Conservation (phyloP, 2,329 filamentous ascomycete species). For the Bipolaris victoriae region DNA sequence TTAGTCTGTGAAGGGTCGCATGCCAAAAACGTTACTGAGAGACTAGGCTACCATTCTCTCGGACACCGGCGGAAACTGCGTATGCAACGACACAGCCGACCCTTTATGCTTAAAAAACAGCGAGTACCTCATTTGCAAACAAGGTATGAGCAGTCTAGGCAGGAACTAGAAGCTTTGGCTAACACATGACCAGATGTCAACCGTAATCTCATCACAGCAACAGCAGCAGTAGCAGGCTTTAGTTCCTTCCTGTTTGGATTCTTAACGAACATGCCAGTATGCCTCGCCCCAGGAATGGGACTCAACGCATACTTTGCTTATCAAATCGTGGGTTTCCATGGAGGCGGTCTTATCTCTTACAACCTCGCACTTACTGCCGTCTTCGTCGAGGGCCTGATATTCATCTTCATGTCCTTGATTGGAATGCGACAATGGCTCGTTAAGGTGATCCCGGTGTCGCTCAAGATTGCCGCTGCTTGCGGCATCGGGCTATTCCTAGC, state of each 20-base stretch:
- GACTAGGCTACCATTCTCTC: slow-evolving; percentile 46
- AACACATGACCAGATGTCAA: slow-evolving; percentile 58
- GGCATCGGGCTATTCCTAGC: slow-evolving; percentile 85
- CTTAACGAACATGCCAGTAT: slow-evolving; percentile 71
- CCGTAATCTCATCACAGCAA: slow-evolving; percentile 82
- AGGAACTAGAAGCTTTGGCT: neutral
- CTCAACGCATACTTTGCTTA: slow-evolving; percentile 89
- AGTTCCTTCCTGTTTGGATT: slow-evolving; percentile 81
- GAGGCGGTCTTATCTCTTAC: slow-evolving; percentile 74
- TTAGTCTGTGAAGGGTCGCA: slow-evolving; percentile 6
- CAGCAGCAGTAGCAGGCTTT: slow-evolving; percentile 79
- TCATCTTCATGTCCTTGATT: slow-evolving; percentile 77
- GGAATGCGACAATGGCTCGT: slow-evolving; percentile 89
- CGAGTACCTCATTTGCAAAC: slow-evolving; percentile 66
- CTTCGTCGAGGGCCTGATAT: slow-evolving; percentile 86
- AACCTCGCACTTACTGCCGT: slow-evolving; percentile 80
- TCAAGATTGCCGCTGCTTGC: slow-evolving; percentile 85
- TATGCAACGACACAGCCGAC: slow-evolving; percentile 60
- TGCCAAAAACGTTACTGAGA: slow-evolving; percentile 15
- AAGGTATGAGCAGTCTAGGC: slow-evolving; percentile 29
- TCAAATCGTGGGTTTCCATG: slow-evolving; percentile 78
- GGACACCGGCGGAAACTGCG: slow-evolving; percentile 76
- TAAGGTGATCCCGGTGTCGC: slow-evolving; percentile 77
- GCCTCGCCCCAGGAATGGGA: slow-evolving; percentile 50
- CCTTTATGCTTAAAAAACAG: slow-evolving; percentile 62